These are phyloP conservation scores for Cnidoscolus chayamansa DNA, from an alignment of 441 rosid genomes.

Conservation along the genomic window DNA sequence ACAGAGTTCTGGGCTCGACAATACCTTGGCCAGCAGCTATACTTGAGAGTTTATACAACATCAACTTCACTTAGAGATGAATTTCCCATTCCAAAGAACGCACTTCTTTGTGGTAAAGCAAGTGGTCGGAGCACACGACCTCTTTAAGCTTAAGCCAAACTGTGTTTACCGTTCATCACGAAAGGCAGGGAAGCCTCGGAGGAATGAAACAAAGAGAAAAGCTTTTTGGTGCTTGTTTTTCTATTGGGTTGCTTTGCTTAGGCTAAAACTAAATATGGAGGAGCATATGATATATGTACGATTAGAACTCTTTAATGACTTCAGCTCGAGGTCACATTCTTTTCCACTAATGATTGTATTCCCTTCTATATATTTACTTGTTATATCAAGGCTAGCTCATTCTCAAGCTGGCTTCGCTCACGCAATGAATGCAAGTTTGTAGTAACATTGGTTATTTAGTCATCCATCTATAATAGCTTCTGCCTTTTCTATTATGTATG, in stretches of 20 bases:
- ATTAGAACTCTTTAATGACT: slow-evolving; percentile 27
- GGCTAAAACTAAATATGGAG: not conserved
- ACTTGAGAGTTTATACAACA: slow-evolving; percentile 66
- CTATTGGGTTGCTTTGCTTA: slow-evolving; percentile 14
- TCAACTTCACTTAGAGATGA: slow-evolving; percentile 84
- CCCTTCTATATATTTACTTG: slow-evolving; percentile 5
- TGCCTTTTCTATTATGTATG: too few relatives aligned
- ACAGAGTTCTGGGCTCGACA: slow-evolving; percentile 88
- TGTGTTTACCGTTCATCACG: too few relatives aligned
- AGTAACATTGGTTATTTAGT: not conserved
- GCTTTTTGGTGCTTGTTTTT: slow-evolving; percentile 16
- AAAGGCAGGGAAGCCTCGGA: slow-evolving; percentile 7
- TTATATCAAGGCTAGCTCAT: slow-evolving; percentile 7
- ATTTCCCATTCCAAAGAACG: slow-evolving; percentile 84
- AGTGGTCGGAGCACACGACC: slow-evolving; percentile 73
- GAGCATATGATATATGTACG: slow-evolving; percentile 8
- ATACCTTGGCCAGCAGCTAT: slow-evolving; percentile 90
- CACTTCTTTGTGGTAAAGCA: slow-evolving; percentile 79
- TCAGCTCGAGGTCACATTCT: slow-evolving; percentile 73
- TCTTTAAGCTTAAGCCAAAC: slow-evolving; percentile 28
- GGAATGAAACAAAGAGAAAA: slow-evolving; percentile 20
- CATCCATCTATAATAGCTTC: not conserved
- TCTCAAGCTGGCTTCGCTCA: slow-evolving; percentile 23
- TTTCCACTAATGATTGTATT: slow-evolving; percentile 33
- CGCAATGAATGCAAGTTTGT: not conserved